Base-by-base conservation (phyloP, 208 protist species). In the Acanthamoeba healyi region DNA sequence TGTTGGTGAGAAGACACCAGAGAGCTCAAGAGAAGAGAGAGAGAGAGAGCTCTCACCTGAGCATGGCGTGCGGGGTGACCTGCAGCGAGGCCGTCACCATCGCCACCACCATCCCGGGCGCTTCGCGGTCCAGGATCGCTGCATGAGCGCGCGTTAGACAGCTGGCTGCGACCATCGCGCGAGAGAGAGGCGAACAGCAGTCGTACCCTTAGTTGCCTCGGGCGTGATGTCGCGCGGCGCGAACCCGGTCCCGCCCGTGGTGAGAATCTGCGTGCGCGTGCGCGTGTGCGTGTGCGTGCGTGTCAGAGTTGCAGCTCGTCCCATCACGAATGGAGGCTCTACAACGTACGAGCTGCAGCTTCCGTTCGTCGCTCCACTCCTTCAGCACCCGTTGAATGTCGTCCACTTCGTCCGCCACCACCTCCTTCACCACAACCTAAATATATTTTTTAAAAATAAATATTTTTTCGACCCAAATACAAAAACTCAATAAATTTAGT, bases 181-280 rank as follows among this genome's bases (percentile, higher is more conserved):
- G 19, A 46, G 70, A 26, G 32, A 17, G 32, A 24, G 40, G 51
- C 2, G 22, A 10, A 42, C 19, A 82, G 9, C 6, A 26, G 14
- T 5, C 22, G 6, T 34, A 87, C 79, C 79, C 51, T 92, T 87
- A 9, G 95, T 96, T 1, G 95, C 95, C 44, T 96, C 95, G 5
- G 95, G 95, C 67, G 95, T 96, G 1, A 95, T 49, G 42, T 96
- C 95, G 54, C 95, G 84, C 22, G 94, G 89, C 46, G 95, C 34
- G 40, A 96, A 95, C 17, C 95, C 95, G 4, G 95, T 96, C n/a
- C 95, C 95, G 40, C 89, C 87, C 0, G 94, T 93, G 29, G 87
- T 94, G 51, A 94, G 65, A 15, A 94, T 54, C 70, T 79, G 14
- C 2, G n/a, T 1, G 32, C 44, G 7, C 7, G 44, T 12, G 44